Conservation (phyloP, 192 early-diverging fungal genomes). For the Coemansia sp. region DNA sequence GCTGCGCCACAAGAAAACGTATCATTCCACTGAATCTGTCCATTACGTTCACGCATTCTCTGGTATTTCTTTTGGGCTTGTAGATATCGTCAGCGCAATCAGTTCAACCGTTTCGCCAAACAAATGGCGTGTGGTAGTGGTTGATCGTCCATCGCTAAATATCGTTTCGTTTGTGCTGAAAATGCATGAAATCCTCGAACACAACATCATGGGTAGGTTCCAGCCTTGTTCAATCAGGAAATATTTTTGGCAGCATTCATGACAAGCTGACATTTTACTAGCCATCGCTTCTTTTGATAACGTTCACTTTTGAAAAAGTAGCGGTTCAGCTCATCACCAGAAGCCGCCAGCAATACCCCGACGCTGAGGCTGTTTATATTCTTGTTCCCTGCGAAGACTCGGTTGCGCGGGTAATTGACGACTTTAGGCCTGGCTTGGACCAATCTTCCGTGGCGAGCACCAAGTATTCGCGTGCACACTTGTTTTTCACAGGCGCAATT, state of each 20-base stretch:
- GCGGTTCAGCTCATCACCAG: constrained; percentile 51
- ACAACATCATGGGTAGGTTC: constrained; percentile 47
- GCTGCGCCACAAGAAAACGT: neutral
- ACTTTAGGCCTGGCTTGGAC: constrained; percentile 24
- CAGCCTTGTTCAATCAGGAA: neutral
- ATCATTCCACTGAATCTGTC: neutral
- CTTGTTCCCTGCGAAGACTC: constrained; percentile 50
- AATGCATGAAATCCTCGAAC: constrained; percentile 51
- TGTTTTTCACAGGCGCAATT: constrained; percentile 56
- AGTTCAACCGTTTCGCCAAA: constrained; percentile 25
- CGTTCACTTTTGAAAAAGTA: constrained; percentile 5
- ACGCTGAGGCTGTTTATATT: constrained; percentile 57
- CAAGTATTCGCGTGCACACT: constrained; percentile 45
- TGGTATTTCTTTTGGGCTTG: neutral
- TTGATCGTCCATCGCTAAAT: constrained; percentile 50
- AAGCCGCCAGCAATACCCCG: constrained; percentile 48
- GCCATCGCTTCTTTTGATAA: no score
- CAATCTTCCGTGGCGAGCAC: neutral
- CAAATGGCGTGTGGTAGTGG: constrained; percentile 56
- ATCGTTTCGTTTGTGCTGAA: constrained; percentile 52
- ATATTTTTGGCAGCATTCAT: no score
- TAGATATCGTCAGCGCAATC: constrained; percentile 54
- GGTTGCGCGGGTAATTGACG: constrained; percentile 44
- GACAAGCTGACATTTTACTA: no score
- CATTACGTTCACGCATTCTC: neutral